Conservation (phyloP, 768 basidiomycete species). For the Kwoniella newhampshirensis region DNA sequence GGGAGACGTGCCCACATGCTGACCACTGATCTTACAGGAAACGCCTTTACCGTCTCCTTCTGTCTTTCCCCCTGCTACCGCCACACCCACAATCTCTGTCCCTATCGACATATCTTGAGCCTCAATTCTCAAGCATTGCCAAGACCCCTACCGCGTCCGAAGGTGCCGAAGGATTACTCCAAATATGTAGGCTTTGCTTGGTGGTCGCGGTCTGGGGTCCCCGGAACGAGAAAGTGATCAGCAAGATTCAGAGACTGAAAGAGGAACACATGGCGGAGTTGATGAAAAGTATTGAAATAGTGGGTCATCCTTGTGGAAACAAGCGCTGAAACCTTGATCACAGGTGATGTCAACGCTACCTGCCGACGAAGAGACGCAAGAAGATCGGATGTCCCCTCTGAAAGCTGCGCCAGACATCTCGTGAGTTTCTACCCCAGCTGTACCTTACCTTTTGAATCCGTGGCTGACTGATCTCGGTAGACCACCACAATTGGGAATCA, state of each 20-base stretch:
- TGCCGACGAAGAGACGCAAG: slow-evolving; percentile 12
- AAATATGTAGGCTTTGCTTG: slow-evolving; percentile 76
- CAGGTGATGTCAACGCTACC: slow-evolving; percentile 38
- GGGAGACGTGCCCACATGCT: too few species aligned
- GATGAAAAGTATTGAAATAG: slow-evolving; percentile 93
- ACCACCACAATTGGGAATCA: slow-evolving; percentile 13
- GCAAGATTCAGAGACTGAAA: slow-evolving; percentile 78
- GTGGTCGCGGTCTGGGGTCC: slow-evolving; percentile 86
- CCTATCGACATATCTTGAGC: slow-evolving; percentile 66
- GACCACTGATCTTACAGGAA: slow-evolving; percentile 32
- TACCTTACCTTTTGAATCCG: too few species aligned
- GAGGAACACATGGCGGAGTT: slow-evolving; percentile 81
- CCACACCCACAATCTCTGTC: slow-evolving; percentile 37
- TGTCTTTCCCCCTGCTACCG: slow-evolving; percentile 38
- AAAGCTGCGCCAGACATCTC: slow-evolving; percentile 13
- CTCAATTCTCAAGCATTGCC: slow-evolving; percentile 80
- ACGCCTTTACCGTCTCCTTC: slow-evolving; percentile 42
- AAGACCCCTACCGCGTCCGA: slow-evolving; percentile 64
- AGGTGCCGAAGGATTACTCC: slow-evolving; percentile 61
- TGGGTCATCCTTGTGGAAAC: slow-evolving; percentile 55
- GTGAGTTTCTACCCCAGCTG: slow-evolving; percentile 5
- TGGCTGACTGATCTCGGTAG: slow-evolving; percentile 20
- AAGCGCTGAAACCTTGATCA: neutral
- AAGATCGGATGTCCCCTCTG: slow-evolving; percentile 70
- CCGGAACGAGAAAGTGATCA: slow-evolving; percentile 82